These are phyloP conservation scores for Pistacia vera DNA, from an alignment of 345 rosid species.

Conservation along the genomic window DNA sequence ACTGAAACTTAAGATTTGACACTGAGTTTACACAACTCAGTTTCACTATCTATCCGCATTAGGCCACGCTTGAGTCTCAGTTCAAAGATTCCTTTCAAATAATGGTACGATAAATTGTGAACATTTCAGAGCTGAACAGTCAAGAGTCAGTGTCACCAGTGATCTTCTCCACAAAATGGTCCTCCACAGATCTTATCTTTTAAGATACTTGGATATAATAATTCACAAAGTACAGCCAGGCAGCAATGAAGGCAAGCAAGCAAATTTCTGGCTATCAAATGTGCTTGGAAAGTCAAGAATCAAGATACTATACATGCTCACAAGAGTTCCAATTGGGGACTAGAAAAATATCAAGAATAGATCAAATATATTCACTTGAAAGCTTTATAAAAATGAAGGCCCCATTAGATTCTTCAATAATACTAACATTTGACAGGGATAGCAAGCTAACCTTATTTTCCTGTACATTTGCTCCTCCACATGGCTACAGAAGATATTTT, in stretches of 20 bases:
- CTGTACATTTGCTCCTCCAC: conserved; percentile 11
- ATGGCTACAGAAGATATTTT: conserved; percentile 8
- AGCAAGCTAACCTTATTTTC: conserved; percentile 18
- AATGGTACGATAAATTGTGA: background rate
- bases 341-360: background rate
- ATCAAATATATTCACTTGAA: background rate
- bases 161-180: background rate
- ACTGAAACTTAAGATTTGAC: too few relatives aligned
- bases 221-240: background rate
- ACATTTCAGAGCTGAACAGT: background rate
- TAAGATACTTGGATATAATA: background rate
- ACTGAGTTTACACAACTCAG: background rate
- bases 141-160: background rate
- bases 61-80: background rate
- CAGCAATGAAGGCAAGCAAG: background rate
- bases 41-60: background rate
- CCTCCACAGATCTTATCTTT: background rate
- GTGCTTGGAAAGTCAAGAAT: background rate
- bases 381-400: background rate
- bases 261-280: background rate
- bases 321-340: background rate
- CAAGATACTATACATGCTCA: background rate
- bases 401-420: background rate
- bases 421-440: conserved; percentile 17
- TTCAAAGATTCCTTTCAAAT: background rate